Conservation (phyloP, 225 moss, liverwort and hornwort species). For the Physcomitrium patens region DNA sequence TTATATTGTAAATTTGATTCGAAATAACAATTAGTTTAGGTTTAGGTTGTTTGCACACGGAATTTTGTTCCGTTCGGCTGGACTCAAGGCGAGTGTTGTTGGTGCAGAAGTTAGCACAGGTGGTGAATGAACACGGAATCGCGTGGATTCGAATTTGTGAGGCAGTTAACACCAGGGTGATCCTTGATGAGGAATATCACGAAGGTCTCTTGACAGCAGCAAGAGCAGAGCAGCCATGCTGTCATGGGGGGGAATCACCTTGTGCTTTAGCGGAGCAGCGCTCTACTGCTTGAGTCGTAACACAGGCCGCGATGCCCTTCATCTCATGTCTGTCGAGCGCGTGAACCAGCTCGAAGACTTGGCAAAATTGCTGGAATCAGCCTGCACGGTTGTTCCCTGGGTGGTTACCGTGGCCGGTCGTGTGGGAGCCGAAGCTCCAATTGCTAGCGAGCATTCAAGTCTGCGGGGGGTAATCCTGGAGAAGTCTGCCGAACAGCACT, state of each 20-base stretch:
- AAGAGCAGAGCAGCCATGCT: conserved; percentile 49
- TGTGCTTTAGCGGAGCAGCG: conserved; percentile 93
- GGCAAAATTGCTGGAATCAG: conserved; percentile 78
- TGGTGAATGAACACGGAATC: not conserved
- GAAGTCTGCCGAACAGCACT: conserved; percentile 97
- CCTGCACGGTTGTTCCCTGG: conserved; percentile 77
- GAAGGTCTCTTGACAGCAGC: not conserved
- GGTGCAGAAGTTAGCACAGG: no score
- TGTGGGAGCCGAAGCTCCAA: conserved; percentile 85
- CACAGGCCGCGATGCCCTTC: conserved; percentile 73
- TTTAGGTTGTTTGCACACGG: conserved; percentile 20
- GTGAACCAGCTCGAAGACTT: conserved; percentile 90
- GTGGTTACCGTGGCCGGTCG: conserved; percentile 94
- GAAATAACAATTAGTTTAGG: conserved; percentile 26
- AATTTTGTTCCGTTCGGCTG: not conserved
- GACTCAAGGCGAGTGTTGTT: not conserved
- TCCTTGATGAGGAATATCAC: conserved; percentile 29
- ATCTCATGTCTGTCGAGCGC: conserved; percentile 66
- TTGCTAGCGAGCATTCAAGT: conserved; percentile 88
- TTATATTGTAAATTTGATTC: not conserved
- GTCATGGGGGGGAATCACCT: conserved; percentile 90
- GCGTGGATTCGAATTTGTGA: conserved; percentile 6
- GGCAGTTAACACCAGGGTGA: not conserved
- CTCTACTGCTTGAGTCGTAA: conserved; percentile 90
- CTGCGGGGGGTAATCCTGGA: conserved; percentile 92